Base-by-base conservation (phyloP, 2,329 filamentous ascomycete genomes). In the Nigrospora sphaerica region DNA sequence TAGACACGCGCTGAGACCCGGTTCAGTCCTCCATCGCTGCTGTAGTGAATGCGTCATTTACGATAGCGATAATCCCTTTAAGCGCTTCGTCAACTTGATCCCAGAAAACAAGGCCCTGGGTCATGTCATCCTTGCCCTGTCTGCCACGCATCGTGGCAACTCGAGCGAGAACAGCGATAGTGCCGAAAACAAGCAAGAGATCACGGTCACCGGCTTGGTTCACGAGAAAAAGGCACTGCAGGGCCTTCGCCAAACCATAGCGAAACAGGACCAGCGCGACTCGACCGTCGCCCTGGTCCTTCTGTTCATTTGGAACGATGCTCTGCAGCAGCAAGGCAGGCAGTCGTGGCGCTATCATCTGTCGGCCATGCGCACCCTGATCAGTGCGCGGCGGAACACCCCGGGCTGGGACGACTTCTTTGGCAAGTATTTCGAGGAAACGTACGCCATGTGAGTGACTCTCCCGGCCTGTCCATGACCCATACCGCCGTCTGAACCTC, bases 241-340 rank as follows among this genome's bases (percentile, higher is more conserved):
- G 13, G 39, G 40, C 32, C 39, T 49, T 31, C 44, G 43, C 9
- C 14, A 34, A n/a, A 44, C 39, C 11, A 39, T 49, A 12, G 34
- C 40, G 16, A 35, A 42, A 12, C 35, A 35, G 6, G 44, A 49
- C 35, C 35, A 39, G 16, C 37, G 35, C 16, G 47, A 49, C 39
- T 39, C 47, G 6, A 41, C 46, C n/a, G 39, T 49, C 6, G 47
- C 44, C 7, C 33, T 45, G 5, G 35, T 38, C 12, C 39, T 49
- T 3, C 35, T 49, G 14, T 45, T 49, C 7, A 46, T 46, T n/a
- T 49, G 47, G 47, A 32, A 46, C 10, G 47, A 49, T 34, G 32
- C 32, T 9, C 34, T 49, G 39, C 47, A 46, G n/a, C 44, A 49
- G 34, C 37, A 39, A 13, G 47, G 47, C 13, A 38, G 36, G 33